These are phyloP conservation scores for Parathielavia appendiculata DNA, from an alignment of 495 filamentous ascomycete species.

Conservation along the genomic window DNA sequence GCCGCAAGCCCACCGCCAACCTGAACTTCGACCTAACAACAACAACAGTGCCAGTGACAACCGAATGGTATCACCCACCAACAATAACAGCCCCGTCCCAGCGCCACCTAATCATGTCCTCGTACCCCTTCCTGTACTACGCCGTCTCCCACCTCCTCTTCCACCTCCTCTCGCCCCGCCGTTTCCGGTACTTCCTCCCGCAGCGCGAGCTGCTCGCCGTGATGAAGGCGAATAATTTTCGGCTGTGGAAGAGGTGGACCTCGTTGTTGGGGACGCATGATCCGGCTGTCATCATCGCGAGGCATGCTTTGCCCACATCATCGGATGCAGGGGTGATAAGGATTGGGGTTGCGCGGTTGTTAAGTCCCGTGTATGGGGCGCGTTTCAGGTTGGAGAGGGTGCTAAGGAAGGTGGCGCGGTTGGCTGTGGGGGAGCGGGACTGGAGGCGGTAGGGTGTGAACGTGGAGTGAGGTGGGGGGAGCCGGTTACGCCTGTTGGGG, in stretches of 20 bases:
- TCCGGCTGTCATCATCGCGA: conserved; percentile 21
- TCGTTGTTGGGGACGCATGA: conserved; percentile 31
- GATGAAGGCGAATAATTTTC: conserved; percentile 26
- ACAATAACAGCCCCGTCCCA: conserved; percentile 24
- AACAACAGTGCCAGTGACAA: not conserved
- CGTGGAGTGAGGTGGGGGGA: no score
- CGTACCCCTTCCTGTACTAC: conserved; percentile 37
- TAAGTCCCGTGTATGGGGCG: conserved; percentile 36
- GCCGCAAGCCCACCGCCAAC: not conserved
- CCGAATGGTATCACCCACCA: not conserved
- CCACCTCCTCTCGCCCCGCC: conserved; percentile 31
- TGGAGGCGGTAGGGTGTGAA: not conserved
- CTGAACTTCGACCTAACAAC: not conserved
- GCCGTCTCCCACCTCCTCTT: conserved; percentile 35
- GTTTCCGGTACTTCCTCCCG: conserved; percentile 35
- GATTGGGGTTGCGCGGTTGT: conserved; percentile 12
- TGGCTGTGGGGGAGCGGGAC: conserved; percentile 4
- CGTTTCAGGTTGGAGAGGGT: conserved; percentile 30
- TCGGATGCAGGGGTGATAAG: not conserved
- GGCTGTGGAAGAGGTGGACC: conserved; percentile 38
- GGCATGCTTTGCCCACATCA: conserved; percentile 4
- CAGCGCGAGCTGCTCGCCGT: conserved; percentile 28
- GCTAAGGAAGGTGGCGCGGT: conserved; percentile 24
- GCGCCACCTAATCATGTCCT: conserved; percentile 27
- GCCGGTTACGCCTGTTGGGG: conserved; percentile 2